Evolutionary conservation across 1,139 yeast genomes (phyloP).

Genomic region (Trichomonascaceae sp.): DNA sequence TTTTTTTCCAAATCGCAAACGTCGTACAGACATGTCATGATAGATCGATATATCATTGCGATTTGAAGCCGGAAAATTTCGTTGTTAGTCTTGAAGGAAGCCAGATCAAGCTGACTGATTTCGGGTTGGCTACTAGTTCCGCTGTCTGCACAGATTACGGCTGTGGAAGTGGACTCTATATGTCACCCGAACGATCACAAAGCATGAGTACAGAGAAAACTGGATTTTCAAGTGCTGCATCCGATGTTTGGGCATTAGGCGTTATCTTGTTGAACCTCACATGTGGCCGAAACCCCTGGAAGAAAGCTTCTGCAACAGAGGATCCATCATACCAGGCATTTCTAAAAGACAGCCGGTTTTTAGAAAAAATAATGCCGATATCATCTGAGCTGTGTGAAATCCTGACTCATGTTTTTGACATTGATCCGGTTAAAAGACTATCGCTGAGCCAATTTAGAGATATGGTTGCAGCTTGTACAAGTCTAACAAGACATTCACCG

Average conservation of each 20-base stretch:
- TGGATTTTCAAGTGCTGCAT: constrained; percentile 49
- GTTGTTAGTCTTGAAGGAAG: constrained; percentile 59
- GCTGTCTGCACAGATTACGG: constrained; percentile 61
- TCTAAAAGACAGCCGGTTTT: constrained; percentile 44
- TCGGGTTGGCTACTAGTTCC: constrained; percentile 71
- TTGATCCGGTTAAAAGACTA: constrained; percentile 62
- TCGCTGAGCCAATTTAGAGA: constrained; percentile 41
- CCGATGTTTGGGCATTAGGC: constrained; percentile 88
- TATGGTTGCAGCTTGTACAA: constrained; percentile 21
- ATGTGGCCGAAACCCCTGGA: constrained; percentile 90
- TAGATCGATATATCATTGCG: constrained; percentile 73
- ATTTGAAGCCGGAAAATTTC: constrained; percentile 85
- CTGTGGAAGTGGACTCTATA: constrained; percentile 82
- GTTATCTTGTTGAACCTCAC: constrained; percentile 72
- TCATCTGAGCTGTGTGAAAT: constrained; percentile 54
- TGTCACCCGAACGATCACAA: constrained; percentile 80
- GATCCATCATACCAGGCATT: constrained; percentile 52
- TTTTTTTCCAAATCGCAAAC: constrained; percentile 69
- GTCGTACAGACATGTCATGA: constrained; percentile 67
- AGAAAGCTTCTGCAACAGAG: constrained; percentile 59
- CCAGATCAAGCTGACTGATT: constrained; percentile 66
- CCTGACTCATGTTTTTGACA: constrained; percentile 48
- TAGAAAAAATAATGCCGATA: constrained; percentile 61
- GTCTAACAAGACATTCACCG: constrained; percentile 2
- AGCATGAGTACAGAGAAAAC: not conserved